Evolutionary conservation across 495 filamentous ascomycete species (phyloP), one percentile per base, ranked within the genome.

Genomic region (Penicillium argentinense): DNA sequence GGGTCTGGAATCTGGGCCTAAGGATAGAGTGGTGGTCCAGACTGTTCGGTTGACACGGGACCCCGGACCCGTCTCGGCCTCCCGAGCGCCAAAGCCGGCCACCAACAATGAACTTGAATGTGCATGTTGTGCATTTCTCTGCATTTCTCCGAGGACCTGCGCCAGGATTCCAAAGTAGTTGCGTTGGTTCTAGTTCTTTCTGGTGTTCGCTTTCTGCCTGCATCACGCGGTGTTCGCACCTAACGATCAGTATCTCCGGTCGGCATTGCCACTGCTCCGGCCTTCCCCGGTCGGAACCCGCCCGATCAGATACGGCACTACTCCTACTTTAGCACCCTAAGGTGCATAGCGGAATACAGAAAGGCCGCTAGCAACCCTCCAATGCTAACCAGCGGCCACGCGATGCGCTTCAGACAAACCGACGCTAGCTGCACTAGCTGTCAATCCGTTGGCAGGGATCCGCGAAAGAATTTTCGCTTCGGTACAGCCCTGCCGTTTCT

Each of bases 31-130:
- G 17, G 18, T 36, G 33, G 47, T 25, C 54, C 30, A 53, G 54
- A 57, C 49, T 53, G 36, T 42, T 57, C 54, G 54, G 54, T 42
- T 45, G 24, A 38, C 22, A 53, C 46, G 50, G 54, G 45, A 47
- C 50, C 51, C 54, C 54, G 50, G 54, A 47, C 45, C 49, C 45
- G 54, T 36, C 25, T 52, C 37, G 37, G 49, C 29, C 34, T 29
- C 36, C 39, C 49, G 36, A 52, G 42, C 45, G 42, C 49, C 29
- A 46, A 22, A 36, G 26, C 21, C 30, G 38, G 1, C 21, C n/a
- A n/a, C n/a, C n/a, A n/a, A n/a, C n/a, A n/a, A n/a, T n/a, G n/a
- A 9, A 36, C 29, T n/a, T n/a, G 13, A 5, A 30, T 3, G 13
- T 7, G 6, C 30, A 17, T 16, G 2, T 34, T 9, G 33, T 26